A percentile compares a stretch with the other conserved stretches of the same genome.
These are phyloP conservation scores for Acorus calamus DNA, from an alignment of 106 monocot species.

Conservation along the genomic window DNA sequence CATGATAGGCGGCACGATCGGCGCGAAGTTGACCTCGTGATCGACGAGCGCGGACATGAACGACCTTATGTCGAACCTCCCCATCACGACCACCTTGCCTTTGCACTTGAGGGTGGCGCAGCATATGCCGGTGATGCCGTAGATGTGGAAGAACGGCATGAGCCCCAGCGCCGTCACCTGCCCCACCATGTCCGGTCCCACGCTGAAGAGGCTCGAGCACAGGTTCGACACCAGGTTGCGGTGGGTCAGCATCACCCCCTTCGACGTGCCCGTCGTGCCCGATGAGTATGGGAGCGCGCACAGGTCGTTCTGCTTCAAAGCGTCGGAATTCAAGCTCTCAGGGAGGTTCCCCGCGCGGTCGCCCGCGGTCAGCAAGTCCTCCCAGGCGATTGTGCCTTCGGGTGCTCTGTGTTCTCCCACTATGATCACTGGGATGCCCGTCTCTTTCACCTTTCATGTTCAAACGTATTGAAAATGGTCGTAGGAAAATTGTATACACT, in stretches of 20 bases:
- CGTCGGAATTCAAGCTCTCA: not conserved
- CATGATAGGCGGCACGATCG: conserved; percentile 95
- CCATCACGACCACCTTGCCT: conserved; percentile 85
- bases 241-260: conserved; percentile 94
- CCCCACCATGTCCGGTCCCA: conserved; percentile 46
- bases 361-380: conserved; percentile 52
- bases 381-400: conserved; percentile 36
- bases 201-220: conserved; percentile 50
- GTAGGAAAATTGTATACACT: too few relatives aligned
- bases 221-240: conserved; percentile 81
- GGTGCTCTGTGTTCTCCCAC: conserved; percentile 26
- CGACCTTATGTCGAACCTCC: conserved; percentile 45
- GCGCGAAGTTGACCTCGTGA: conserved; percentile 74
- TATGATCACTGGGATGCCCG: conserved; percentile 37
- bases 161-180: conserved; percentile 59
- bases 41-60: conserved; percentile 51
- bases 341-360: conserved; percentile 29
- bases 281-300: conserved; percentile 92
- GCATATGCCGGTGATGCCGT: conserved; percentile 89
- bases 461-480: too few relatives aligned
- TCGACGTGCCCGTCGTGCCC: conserved; percentile 83
- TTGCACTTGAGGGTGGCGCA: conserved; percentile 69
- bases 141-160: conserved; percentile 96
- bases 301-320: conserved; percentile 31
- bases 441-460: conserved; percentile 37